phyloP scores from a whole-genome alignment of 768 basidiomycete genomes.

The Lactarius sanguifluus region DNA sequence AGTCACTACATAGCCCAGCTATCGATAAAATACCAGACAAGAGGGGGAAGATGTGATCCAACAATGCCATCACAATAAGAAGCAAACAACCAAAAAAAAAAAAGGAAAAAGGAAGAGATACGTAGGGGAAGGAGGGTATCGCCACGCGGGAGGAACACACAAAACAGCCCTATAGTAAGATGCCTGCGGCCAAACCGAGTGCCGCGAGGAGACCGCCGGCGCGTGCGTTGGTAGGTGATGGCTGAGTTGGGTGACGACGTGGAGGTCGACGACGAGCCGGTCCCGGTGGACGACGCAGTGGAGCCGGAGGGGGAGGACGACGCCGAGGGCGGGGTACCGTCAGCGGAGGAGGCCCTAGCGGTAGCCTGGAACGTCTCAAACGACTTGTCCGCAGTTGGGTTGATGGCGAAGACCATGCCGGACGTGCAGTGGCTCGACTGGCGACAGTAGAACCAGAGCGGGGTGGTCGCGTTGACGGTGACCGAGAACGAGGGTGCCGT shows the following conservation, averaged over 20 bases:
- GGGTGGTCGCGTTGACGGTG: slow-evolving; percentile 30
- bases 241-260: slow-evolving; percentile 6
- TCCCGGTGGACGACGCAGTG: neutral
- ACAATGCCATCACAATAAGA: slow-evolving; percentile 11
- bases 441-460: slow-evolving; percentile 38
- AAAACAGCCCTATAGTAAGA: slow-evolving; percentile 20
- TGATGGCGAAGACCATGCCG: slow-evolving; percentile 38
- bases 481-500: slow-evolving; percentile 22
- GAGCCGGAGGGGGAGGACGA: neutral
- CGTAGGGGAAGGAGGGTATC: neutral
- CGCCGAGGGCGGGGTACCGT: slow-evolving; percentile 4
- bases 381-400: slow-evolving; percentile 33
- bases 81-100: neutral
- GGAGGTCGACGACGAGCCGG: neutral
- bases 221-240: neutral
- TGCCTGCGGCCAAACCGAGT: slow-evolving; percentile 25
- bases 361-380: slow-evolving; percentile 32
- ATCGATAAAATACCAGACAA: slow-evolving; percentile 19
- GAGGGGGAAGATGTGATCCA: neutral
- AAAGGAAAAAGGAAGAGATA: slow-evolving; percentile 1
- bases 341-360: slow-evolving; percentile 17
- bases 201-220: slow-evolving; percentile 24
- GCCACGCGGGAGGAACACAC: neutral
- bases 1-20: slow-evolving; percentile 31
- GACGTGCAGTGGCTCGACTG: slow-evolving; percentile 35